Percentiles rank a stretch among this genome's conserved stretches.
Evolutionary conservation across 495 filamentous ascomycete genomes (phyloP).

Genomic region (Melanomma pulvis-pyrius): DNA sequence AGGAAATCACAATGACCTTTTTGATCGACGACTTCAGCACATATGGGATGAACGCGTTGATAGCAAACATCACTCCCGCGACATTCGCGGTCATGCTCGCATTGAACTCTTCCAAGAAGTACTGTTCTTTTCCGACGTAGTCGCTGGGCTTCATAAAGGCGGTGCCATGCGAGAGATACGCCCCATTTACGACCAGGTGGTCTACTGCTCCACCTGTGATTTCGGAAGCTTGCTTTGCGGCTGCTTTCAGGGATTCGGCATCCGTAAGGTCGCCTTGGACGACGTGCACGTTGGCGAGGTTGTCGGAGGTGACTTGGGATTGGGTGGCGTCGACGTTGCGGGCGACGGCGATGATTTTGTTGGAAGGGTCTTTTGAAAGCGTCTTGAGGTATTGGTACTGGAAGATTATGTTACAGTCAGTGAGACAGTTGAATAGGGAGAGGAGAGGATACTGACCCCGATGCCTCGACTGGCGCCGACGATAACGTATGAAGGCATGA

Average conservation of each 20-base stretch:
- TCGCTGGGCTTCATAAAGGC: conserved; percentile 10
- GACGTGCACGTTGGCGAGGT: conserved; percentile 36
- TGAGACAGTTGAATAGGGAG: neutral
- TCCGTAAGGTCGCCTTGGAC: conserved; percentile 36
- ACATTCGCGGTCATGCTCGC: conserved; percentile 33
- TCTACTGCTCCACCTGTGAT: conserved; percentile 34
- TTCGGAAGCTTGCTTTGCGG: conserved; percentile 24
- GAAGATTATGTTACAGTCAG: neutral
- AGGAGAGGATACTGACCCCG: conserved; percentile 16
- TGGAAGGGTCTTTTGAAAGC: conserved; percentile 24
- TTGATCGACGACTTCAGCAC: conserved; percentile 28
- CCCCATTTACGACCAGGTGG: conserved; percentile 41
- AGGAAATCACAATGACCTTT: conserved; percentile 38
- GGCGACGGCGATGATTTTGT: conserved; percentile 25
- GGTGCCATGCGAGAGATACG: conserved; percentile 14
- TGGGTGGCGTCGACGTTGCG: conserved; percentile 17
- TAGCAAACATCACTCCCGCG: conserved; percentile 32
- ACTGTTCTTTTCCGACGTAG: conserved; percentile 14
- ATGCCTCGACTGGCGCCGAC: conserved; percentile 31
- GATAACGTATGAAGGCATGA: conserved; percentile 34
- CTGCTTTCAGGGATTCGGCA: conserved; percentile 23
- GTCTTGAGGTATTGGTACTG: conserved; percentile 31
- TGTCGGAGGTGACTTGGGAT: conserved; percentile 22
- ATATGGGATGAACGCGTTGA: conserved; percentile 41
- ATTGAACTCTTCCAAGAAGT: conserved; percentile 30